Conservation (phyloP, 2,329 filamentous ascomycete genomes). For the Cordyceps javanica region DNA sequence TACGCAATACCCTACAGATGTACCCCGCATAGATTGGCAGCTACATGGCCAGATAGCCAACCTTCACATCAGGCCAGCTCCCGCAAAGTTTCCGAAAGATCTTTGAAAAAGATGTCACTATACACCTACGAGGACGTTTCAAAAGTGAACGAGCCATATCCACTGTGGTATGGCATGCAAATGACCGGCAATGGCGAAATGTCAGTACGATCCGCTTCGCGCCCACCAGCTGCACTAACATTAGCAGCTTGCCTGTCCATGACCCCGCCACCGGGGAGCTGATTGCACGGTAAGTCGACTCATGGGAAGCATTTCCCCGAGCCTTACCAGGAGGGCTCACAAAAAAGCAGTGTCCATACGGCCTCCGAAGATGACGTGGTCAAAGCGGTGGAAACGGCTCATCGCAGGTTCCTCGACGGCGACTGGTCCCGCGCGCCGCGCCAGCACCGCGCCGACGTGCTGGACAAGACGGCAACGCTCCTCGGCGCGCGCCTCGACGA, state of each 20-base stretch:
- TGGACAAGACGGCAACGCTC: conserved; percentile 53
- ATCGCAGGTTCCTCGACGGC: conserved; percentile 54
- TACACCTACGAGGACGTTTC: background rate
- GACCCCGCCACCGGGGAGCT: conserved; percentile 10
- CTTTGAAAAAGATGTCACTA: background rate
- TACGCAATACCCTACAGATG: background rate
- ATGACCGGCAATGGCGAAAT: background rate
- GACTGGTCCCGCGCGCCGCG: conserved; percentile 57
- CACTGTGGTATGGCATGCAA: background rate
- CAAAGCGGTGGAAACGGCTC: background rate
- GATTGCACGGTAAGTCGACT: background rate
- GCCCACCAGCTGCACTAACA: background rate
- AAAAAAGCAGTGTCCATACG: background rate
- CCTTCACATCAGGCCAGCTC: background rate
- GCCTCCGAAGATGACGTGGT: conserved; percentile 9
- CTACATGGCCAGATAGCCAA: background rate
- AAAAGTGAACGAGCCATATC: background rate
- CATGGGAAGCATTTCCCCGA: too few relatives aligned
- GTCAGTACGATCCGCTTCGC: background rate
- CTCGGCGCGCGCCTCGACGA: conserved; percentile 45
- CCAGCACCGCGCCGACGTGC: conserved; percentile 53
- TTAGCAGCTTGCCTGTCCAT: background rate
- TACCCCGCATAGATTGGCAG: background rate
- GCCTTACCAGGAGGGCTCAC: background rate
- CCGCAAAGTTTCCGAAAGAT: background rate